Conservation (phyloP, 805 yeast genomes). For the Candida fluviatilis region DNA sequence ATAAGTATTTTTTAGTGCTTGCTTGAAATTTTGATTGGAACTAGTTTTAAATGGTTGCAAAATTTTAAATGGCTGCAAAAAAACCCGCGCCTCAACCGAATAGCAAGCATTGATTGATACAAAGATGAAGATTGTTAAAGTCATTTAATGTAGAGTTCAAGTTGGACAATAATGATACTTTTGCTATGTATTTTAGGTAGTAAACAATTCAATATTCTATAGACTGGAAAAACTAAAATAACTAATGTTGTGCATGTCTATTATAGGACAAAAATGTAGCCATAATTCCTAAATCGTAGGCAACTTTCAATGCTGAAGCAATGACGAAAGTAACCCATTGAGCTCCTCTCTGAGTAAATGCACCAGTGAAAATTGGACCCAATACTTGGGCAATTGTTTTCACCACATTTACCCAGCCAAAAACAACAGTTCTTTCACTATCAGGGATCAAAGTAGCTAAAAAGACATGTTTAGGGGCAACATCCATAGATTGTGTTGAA, state of each 20-base stretch:
- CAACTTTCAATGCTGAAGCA: slow-evolving; percentile 36
- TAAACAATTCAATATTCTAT: too few species aligned
- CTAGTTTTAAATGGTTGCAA: too few species aligned
- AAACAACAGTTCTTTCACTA: slow-evolving; percentile 38
- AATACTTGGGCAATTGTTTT: slow-evolving; percentile 38
- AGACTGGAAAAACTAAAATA: too few species aligned
- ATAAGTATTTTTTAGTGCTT: too few species aligned
- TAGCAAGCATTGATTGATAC: too few species aligned
- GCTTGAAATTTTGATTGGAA: too few species aligned
- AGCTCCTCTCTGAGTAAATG: slow-evolving; percentile 26
- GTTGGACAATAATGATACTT: too few species aligned
- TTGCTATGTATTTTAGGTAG: too few species aligned
- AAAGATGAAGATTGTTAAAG: too few species aligned
- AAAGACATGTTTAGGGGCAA: slow-evolving; percentile 46
- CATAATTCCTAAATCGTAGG: slow-evolving; percentile 40
- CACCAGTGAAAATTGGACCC: slow-evolving; percentile 42
- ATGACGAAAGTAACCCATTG: slow-evolving; percentile 42
- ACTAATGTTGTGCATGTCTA: slow-evolving; percentile 15
- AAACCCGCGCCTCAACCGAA: too few species aligned
- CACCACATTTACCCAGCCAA: slow-evolving; percentile 42
- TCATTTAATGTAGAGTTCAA: too few species aligned
- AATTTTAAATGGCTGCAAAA: too few species aligned
- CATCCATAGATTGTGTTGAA: slow-evolving; percentile 43
- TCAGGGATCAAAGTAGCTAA: slow-evolving; percentile 38
- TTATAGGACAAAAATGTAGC: slow-evolving; percentile 23